Base-by-base conservation (phyloP, 345 rosid genomes). In the Boechera stricta region DNA sequence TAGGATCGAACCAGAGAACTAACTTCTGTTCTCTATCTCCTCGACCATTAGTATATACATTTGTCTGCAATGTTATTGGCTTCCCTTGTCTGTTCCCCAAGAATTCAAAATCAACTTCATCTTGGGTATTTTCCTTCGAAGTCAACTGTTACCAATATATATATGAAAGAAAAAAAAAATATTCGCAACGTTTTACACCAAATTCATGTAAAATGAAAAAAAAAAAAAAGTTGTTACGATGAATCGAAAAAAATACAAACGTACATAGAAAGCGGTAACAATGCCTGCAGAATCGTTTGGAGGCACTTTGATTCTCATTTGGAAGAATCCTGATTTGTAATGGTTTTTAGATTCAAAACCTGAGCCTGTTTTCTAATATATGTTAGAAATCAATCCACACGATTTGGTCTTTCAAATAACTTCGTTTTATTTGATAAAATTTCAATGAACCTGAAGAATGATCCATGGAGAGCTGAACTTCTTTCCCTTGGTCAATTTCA, bases 101-200 rank as follows among this genome's bases (percentile, higher is more conserved):
- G 71, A 91, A 91, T 74, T 91, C 93, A 26, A 89, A 84, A 69
- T 89, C 97, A 16, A 88, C 38, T 77, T 91, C 95, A 44, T 88
- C 90, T 3, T 80, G 93, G 33, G 16, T 49, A 4, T 76, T 42
- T 3, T 75, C 82, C 2, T 74, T 56, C 0, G 97, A 89, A 48
- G 71, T 83, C 39, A 74, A 57, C 66, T 74, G 21, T 18, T 18
- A 18, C 21, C 21, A 18, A 4, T 54, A 64, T 28, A 53, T 7
- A 36, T 62, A 18, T 18, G 21, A 18, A 18, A 18, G 21, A 18
- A 18, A 18, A 18, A 18, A 18, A 18, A 18, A 18, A 18, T 18
- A 18, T 18, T 18, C 21, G 21, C 21, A 18, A 18, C 21, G 21
- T 18, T 18, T 18, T 18, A 18, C 0, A 18, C 21, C 21, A 18